phyloP scores from a whole-genome alignment of 108 stramenopile genomes.

The Ochromonas danica region DNA sequence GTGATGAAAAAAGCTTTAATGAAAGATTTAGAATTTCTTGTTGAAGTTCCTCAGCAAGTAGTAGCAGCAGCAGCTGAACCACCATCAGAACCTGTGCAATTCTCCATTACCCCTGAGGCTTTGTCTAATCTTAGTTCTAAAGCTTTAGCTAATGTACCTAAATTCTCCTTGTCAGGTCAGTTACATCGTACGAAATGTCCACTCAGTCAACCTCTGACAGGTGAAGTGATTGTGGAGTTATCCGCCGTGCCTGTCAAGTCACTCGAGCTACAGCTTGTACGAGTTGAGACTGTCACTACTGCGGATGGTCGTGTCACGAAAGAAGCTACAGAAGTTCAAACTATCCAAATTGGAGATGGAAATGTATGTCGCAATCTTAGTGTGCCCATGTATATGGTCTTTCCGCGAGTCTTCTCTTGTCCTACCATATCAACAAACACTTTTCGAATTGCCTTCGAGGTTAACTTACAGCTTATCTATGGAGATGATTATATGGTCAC shows the following conservation, averaged over 20 bases:
- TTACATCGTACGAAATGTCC: constrained; percentile 42
- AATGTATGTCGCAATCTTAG: constrained; percentile 49
- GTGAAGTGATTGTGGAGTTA: constrained; percentile 51
- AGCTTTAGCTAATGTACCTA: constrained; percentile 24
- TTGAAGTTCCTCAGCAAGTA: constrained; percentile 25
- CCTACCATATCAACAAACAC: constrained; percentile 42
- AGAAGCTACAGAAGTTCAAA: constrained; percentile 62
- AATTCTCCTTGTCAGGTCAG: constrained; percentile 42
- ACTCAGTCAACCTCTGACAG: constrained; percentile 54
- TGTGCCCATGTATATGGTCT: constrained; percentile 59
- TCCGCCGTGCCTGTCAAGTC: constrained; percentile 49
- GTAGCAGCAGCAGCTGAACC: not conserved
- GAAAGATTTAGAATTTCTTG: constrained; percentile 41
- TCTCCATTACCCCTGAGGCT: constrained; percentile 32
- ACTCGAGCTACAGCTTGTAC: constrained; percentile 58
- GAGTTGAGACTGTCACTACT: constrained; percentile 49
- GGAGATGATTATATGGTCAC: constrained; percentile 50
- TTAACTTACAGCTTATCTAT: constrained; percentile 54
- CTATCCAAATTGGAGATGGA: constrained; percentile 55
- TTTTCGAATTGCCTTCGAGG: constrained; percentile 55
- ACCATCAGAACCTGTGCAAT: not conserved
- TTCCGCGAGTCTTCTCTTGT: constrained; percentile 58
- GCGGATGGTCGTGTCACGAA: constrained; percentile 38
- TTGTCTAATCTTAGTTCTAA: constrained; percentile 33
- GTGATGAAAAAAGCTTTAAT: constrained; percentile 5